These are phyloP conservation scores for Fusarium sp. DNA, from an alignment of 2,329 filamentous ascomycete species.

Conservation along the genomic window DNA sequence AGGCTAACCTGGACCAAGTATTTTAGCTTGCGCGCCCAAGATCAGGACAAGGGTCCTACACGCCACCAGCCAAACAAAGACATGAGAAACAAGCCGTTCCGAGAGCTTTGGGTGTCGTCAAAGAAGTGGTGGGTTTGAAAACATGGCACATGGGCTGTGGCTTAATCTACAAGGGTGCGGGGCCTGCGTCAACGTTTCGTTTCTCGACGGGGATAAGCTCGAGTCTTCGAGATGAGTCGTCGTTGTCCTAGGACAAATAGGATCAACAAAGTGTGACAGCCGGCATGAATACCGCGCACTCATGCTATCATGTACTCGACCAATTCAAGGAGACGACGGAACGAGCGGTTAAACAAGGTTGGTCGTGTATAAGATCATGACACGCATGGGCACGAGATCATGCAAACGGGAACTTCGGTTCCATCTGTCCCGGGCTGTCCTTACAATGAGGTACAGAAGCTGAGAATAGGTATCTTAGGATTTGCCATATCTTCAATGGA, in stretches of 20 bases:
- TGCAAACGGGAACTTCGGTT: conserved; percentile 25
- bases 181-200: conserved; percentile 43
- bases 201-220: conserved; percentile 26
- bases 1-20: conserved; percentile 16
- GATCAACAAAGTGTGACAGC: conserved; percentile 35
- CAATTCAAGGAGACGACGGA: conserved; percentile 18
- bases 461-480: neutral
- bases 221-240: conserved; percentile 18
- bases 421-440: neutral
- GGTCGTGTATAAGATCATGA: conserved; percentile 20
- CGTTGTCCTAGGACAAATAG: conserved; percentile 21
- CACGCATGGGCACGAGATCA: conserved; percentile 40
- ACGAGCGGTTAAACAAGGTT: conserved; percentile 27
- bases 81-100: conserved; percentile 24
- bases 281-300: conserved; percentile 2
- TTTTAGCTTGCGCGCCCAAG: neutral
- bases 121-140: conserved; percentile 19
- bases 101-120: conserved; percentile 20
- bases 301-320: neutral
- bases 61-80: conserved; percentile 27
- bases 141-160: conserved; percentile 42
- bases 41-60: conserved; percentile 30
- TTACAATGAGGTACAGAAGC: neutral
- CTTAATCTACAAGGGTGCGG: conserved; percentile 38
- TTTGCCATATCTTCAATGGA: neutral